Evolutionary conservation across 768 basidiomycete species (phyloP).

Genomic region (Kwoniella sp.): DNA sequence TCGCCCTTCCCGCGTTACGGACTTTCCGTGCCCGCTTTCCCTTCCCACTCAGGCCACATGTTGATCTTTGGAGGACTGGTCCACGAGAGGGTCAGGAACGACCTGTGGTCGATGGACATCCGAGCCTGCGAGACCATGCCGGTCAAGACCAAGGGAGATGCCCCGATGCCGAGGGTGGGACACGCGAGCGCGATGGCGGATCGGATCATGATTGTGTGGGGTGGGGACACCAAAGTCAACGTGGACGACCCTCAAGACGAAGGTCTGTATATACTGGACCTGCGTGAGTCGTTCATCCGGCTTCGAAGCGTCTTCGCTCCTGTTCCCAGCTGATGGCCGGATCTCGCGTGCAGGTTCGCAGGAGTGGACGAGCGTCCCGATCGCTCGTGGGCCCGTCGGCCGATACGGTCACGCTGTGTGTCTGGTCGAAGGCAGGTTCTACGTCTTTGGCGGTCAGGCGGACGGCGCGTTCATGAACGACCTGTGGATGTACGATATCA

Average conservation of each 20-base stretch:
- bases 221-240: constrained; percentile 83
- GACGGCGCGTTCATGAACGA: constrained; percentile 92
- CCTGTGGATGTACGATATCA: constrained; percentile 92
- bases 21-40: constrained; percentile 69
- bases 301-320: background rate
- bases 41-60: constrained; percentile 65
- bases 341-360: constrained; percentile 63
- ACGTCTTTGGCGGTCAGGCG: constrained; percentile 93
- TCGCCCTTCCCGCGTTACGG: constrained; percentile 92
- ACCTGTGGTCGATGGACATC: constrained; percentile 84
- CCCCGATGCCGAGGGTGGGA: constrained; percentile 86
- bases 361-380: constrained; percentile 84
- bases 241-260: constrained; percentile 79
- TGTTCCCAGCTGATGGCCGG: background rate
- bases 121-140: constrained; percentile 73
- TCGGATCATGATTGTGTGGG: constrained; percentile 95
- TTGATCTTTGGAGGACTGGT: constrained; percentile 97
- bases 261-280: constrained; percentile 85
- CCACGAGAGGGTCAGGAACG: constrained; percentile 80
- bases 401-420: constrained; percentile 94
- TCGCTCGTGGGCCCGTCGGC: constrained; percentile 73
- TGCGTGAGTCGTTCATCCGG: constrained; percentile 61
- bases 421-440: constrained; percentile 86
- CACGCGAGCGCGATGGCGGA: constrained; percentile 94
- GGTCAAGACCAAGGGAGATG: constrained; percentile 80